Percentiles rank a stretch among this genome's conserved stretches.
Evolutionary conservation across 805 yeast genomes (phyloP).

Genomic region (Saturnispora kantuleensis): DNA sequence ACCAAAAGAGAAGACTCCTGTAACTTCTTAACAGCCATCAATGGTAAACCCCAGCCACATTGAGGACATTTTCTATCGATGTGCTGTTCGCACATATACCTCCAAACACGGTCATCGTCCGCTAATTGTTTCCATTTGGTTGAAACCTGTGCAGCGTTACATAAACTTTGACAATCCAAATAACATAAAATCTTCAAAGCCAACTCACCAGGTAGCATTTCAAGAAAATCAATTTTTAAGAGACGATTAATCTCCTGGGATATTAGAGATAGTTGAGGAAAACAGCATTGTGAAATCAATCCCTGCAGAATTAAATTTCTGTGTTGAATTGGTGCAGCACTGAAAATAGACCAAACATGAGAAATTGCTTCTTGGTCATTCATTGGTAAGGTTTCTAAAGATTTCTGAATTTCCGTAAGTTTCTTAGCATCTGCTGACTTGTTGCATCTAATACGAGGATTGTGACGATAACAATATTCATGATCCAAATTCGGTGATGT

Average conservation of each 20-base stretch:
- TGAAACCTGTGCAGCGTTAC: slow-evolving; percentile 89
- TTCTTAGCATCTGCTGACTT: slow-evolving; percentile 54
- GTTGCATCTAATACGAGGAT: slow-evolving; percentile 75
- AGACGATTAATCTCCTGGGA: slow-evolving; percentile 69
- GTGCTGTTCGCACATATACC: slow-evolving; percentile 96
- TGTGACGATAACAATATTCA: slow-evolving; percentile 83
- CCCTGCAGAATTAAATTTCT: slow-evolving; percentile 76
- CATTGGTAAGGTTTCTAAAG: slow-evolving; percentile 49
- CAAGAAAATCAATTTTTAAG: slow-evolving; percentile 80
- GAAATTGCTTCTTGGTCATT: slow-evolving; percentile 68
- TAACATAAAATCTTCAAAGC: slow-evolving; percentile 79
- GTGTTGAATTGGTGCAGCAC: slow-evolving; percentile 61
- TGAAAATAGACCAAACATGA: slow-evolving; percentile 77
- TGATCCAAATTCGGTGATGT: slow-evolving; percentile 29
- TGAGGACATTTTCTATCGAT: slow-evolving; percentile 95
- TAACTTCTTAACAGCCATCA: slow-evolving; percentile 72
- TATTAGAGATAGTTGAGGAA: slow-evolving; percentile 84
- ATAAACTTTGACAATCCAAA: slow-evolving; percentile 85
- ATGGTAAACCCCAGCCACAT: slow-evolving; percentile 98
- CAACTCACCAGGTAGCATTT: slow-evolving; percentile 77
- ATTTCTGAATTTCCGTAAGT: slow-evolving; percentile 53
- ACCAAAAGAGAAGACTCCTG: slow-evolving; percentile 19
- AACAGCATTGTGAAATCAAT: slow-evolving; percentile 80
- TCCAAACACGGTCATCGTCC: slow-evolving; percentile 96
- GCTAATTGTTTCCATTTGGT: slow-evolving; percentile 81